Evolutionary conservation across 495 filamentous ascomycete species (phyloP).

Genomic region (Antarctomyces pellizariae): DNA sequence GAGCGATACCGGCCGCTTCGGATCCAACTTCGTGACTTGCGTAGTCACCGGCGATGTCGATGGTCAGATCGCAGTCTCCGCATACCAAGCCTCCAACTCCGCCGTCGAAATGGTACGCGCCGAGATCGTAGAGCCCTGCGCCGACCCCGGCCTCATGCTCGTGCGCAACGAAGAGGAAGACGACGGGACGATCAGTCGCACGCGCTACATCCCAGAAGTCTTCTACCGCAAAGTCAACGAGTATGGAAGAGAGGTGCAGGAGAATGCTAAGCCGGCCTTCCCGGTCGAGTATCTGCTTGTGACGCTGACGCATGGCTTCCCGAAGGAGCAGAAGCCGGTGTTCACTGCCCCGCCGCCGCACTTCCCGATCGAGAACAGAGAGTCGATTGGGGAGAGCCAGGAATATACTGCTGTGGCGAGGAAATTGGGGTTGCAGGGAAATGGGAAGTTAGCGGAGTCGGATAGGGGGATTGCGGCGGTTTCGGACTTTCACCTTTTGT

Average conservation of each 20-base stretch:
- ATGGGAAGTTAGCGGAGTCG: constrained; percentile 21
- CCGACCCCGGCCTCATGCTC: constrained; percentile 82
- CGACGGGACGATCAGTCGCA: constrained; percentile 39
- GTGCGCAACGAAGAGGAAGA: constrained; percentile 83
- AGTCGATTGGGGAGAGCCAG: constrained; percentile 62
- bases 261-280: constrained; percentile 90
- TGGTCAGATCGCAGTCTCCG: constrained; percentile 67
- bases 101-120: constrained; percentile 93
- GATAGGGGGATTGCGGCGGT: constrained; percentile 40
- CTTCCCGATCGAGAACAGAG: constrained; percentile 83
- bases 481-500: constrained; percentile 84
- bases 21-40: constrained; percentile 93
- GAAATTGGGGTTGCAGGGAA: constrained; percentile 30
- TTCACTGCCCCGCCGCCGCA: constrained; percentile 36
- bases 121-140: constrained; percentile 84
- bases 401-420: constrained; percentile 38
- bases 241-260: constrained; percentile 85
- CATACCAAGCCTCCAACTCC: constrained; percentile 85
- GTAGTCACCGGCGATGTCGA: constrained; percentile 79
- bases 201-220: constrained; percentile 88
- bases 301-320: constrained; percentile 92
- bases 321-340: constrained; percentile 45
- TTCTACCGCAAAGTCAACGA: constrained; percentile 93
- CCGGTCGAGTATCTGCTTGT: constrained; percentile 92
- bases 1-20: constrained; percentile 87